Evolutionary conservation across 2,329 filamentous ascomycete species (phyloP).

Genomic region (Phaeosphaeria sp.): DNA sequence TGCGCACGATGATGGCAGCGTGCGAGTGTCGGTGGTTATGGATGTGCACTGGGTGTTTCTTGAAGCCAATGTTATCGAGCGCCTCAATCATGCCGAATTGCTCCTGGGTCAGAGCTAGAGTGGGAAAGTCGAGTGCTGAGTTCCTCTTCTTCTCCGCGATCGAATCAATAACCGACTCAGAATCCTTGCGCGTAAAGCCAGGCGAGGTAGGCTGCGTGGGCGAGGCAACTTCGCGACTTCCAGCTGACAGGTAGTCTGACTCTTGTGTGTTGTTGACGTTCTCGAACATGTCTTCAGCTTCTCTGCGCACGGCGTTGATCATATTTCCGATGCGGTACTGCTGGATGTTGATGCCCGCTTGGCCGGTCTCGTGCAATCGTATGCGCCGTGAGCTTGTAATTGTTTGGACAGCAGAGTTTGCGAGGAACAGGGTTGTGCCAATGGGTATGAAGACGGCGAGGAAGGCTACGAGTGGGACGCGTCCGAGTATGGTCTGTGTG

Average conservation of each 20-base stretch:
- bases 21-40: constrained; percentile 79
- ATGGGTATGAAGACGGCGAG: constrained; percentile 77
- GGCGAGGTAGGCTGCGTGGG: constrained; percentile 29
- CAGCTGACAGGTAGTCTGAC: constrained; percentile 72
- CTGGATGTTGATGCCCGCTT: constrained; percentile 70
- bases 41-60: constrained; percentile 72
- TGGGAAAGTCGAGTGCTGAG: constrained; percentile 63
- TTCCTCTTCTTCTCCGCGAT: constrained; percentile 38
- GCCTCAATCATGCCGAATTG: constrained; percentile 87
- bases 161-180: constrained; percentile 29
- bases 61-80: constrained; percentile 69
- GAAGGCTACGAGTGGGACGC: constrained; percentile 69
- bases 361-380: constrained; percentile 74
- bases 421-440: constrained; percentile 72
- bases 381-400: constrained; percentile 77
- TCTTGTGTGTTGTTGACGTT: constrained; percentile 71
- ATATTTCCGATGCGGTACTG: constrained; percentile 76
- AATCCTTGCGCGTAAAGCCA: constrained; percentile 13
- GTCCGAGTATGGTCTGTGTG: constrained; percentile 53
- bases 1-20: constrained; percentile 86
- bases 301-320: constrained; percentile 74
- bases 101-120: constrained; percentile 76
- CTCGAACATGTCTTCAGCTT: constrained; percentile 80
- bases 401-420: constrained; percentile 80
- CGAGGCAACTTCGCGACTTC: constrained; percentile 53